These are phyloP conservation scores for Crucibulum laeve DNA, from an alignment of 768 basidiomycete species.

Conservation along the genomic window DNA sequence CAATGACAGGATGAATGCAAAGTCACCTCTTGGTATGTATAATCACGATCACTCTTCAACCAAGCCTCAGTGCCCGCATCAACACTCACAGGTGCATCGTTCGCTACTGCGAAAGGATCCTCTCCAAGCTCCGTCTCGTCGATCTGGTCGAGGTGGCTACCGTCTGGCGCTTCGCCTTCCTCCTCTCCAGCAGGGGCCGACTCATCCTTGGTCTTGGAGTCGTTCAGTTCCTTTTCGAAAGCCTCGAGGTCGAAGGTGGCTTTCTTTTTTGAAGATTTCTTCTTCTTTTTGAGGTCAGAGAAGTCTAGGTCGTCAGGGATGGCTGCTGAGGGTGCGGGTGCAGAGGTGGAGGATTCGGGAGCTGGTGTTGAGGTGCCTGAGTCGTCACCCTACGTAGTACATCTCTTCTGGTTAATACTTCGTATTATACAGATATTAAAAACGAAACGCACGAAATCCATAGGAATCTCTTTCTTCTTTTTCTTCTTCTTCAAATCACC, in stretches of 20 bases:
- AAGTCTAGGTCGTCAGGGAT: conserved; percentile 78
- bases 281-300: conserved; percentile 96
- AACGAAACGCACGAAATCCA: conserved; percentile 61
- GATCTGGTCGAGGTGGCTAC: conserved; percentile 61
- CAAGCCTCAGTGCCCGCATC: conserved; percentile 84
- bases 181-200: conserved; percentile 53
- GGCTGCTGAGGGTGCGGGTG: conserved; percentile 38
- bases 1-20: too few relatives aligned
- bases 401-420: too few relatives aligned
- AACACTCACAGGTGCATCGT: conserved; percentile 52
- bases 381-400: conserved; percentile 47
- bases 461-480: conserved; percentile 88
- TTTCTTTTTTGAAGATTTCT: conserved; percentile 85
- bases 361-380: conserved; percentile 64
- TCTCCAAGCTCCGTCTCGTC: conserved; percentile 88
- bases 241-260: conserved; percentile 86
- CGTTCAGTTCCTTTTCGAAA: conserved; percentile 88
- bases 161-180: conserved; percentile 50
- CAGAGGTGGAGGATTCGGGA: conserved; percentile 31
- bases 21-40: conserved; percentile 96
- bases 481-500: conserved; percentile 90
- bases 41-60: conserved; percentile 91
- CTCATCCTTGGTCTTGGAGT: conserved; percentile 54
- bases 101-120: conserved; percentile 69
- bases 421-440: background rate